phyloP scores from a whole-genome alignment of 148 eudicot genomes.

The Chenopodium berlandieri region DNA sequence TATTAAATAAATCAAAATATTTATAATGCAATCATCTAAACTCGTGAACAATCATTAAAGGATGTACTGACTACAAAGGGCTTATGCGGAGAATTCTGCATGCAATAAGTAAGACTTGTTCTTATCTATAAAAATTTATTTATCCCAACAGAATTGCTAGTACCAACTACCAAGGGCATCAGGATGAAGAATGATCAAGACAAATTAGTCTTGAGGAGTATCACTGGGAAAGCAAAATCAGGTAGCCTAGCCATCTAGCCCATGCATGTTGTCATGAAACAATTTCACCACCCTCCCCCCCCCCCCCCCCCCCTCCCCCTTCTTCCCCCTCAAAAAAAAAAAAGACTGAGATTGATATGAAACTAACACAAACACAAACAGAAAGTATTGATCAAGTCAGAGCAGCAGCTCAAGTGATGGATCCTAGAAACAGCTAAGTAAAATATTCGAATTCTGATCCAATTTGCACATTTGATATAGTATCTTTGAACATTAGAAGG shows the following conservation, averaged over 20 bases:
- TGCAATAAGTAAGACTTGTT: neutral
- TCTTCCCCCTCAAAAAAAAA: too few species aligned
- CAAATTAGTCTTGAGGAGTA: neutral
- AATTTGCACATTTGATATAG: neutral
- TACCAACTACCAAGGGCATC: neutral
- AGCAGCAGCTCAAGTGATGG: neutral
- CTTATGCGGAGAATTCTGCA: neutral
- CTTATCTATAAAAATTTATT: neutral
- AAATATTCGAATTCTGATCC: neutral
- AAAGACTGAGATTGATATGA: neutral
- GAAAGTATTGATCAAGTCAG: neutral
- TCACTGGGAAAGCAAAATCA: neutral
- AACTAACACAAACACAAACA: neutral
- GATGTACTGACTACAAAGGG: neutral
- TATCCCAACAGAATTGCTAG: neutral
- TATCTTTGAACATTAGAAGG: neutral
- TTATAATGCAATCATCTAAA: neutral
- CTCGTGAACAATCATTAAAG: neutral
- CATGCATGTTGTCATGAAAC: neutral
- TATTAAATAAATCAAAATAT: neutral
- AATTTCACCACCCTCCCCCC: neutral
- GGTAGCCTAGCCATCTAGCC: neutral
- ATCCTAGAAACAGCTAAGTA: neutral
- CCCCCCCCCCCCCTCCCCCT: too few species aligned
- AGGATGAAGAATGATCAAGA: neutral